Conservation (phyloP, 306 rosid species). For the Glycyrrhiza uralensis region DNA sequence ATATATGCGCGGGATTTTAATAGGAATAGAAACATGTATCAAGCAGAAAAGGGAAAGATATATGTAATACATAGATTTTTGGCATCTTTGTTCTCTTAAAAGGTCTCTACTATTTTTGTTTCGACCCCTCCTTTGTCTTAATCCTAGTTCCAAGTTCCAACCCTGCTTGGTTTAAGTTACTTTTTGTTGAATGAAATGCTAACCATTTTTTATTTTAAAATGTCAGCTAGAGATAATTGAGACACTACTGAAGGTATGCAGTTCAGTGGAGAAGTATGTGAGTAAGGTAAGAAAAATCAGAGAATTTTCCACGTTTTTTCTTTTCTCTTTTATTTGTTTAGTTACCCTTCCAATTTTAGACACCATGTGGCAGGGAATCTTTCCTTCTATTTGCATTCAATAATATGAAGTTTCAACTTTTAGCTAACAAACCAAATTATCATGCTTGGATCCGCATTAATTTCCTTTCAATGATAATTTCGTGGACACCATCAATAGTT, state of each 20-base stretch:
- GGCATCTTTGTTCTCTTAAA: neutral
- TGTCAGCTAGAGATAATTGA: slow-evolving; percentile 70
- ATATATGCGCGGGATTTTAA: neutral
- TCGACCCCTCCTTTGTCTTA: neutral
- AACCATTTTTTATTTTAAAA: slow-evolving; percentile 17
- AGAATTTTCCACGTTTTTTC: neutral
- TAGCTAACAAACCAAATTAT: neutral
- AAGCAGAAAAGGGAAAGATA: neutral
- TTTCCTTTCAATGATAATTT: slow-evolving; percentile 14
- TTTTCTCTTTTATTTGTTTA: neutral
- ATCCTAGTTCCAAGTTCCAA: neutral
- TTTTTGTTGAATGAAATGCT: slow-evolving; percentile 14
- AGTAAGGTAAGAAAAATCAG: slow-evolving; percentile 51
- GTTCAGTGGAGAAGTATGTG: slow-evolving; percentile 46
- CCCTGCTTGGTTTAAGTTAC: neutral
- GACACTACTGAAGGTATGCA: slow-evolving; percentile 72
- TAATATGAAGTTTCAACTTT: neutral
- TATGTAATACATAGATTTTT: neutral
- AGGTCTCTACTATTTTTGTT: neutral
- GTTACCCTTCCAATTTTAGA: neutral
- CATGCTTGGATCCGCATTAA: neutral
- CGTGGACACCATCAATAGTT: neutral
- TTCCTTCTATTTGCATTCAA: neutral
- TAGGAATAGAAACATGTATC: neutral
- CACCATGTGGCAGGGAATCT: neutral